Conservation (phyloP, 306 rosid species). For the Macrotyloma uniflorum region DNA sequence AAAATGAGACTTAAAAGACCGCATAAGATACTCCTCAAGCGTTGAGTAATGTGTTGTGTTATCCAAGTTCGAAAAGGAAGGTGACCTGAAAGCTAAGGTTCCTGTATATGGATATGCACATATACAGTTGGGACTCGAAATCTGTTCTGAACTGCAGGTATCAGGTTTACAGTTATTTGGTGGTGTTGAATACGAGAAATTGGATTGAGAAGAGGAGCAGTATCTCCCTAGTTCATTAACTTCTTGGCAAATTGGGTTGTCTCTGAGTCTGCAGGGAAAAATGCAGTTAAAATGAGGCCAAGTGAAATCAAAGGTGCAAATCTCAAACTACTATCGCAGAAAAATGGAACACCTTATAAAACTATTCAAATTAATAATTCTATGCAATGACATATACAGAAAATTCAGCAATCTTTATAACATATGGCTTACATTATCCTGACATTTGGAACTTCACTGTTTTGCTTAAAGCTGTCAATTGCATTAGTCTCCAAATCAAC, state of each 20-base stretch:
- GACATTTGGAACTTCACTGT: background rate
- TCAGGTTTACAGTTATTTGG: constrained; percentile 32
- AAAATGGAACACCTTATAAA: background rate
- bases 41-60: constrained; percentile 3
- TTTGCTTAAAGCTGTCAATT: constrained; percentile 6
- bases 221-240: background rate
- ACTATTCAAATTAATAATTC: background rate
- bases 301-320: constrained; percentile 20
- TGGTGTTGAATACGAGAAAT: constrained; percentile 21
- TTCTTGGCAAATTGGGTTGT: constrained; percentile 50
- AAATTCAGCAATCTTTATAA: background rate
- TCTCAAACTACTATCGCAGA: background rate
- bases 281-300: background rate
- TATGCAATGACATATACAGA: background rate
- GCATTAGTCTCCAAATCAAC: constrained; percentile 39
- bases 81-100: constrained; percentile 51
- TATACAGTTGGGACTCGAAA: constrained; percentile 57
- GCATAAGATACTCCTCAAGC: constrained; percentile 33
- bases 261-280: constrained; percentile 46
- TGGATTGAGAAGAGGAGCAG: constrained; percentile 35
- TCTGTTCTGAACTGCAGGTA: constrained; percentile 38
- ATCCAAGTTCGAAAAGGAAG: constrained; percentile 45
- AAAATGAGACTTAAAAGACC: background rate
- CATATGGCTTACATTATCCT: constrained; percentile 39
- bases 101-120: constrained; percentile 66